Percentiles rank a stretch among this genome's conserved stretches.
Evolutionary conservation across 768 basidiomycete species (phyloP).

Genomic region (Podaxis sp.): DNA sequence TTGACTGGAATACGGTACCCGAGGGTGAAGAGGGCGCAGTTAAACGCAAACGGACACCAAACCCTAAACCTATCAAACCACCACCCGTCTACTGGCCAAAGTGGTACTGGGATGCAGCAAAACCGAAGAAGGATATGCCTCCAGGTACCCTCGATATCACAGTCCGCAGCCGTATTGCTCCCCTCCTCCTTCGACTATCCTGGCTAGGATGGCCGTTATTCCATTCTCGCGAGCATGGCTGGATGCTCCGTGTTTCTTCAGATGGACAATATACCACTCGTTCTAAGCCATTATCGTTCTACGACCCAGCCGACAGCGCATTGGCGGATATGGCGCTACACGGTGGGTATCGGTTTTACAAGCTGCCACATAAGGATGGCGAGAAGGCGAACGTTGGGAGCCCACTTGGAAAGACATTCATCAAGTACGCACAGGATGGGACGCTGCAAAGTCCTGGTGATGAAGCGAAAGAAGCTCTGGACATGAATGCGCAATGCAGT

Average conservation of each 20-base stretch:
- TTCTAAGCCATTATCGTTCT: conserved; percentile 48
- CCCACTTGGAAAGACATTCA: conserved; percentile 84
- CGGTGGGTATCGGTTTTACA: conserved; percentile 69
- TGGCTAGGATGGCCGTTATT: conserved; percentile 88
- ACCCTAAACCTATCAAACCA: conserved; percentile 32
- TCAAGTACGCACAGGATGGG: conserved; percentile 85
- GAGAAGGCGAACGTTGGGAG: conserved; percentile 94
- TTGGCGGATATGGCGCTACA: conserved; percentile 47
- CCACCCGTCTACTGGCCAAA: conserved; percentile 78
- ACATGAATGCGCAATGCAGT: conserved; percentile 91
- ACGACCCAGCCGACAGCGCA: conserved; percentile 54
- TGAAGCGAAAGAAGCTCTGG: conserved; percentile 79
- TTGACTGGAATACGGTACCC: conserved; percentile 56
- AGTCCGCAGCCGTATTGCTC: conserved; percentile 75
- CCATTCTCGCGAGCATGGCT: conserved; percentile 83
- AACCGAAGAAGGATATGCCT: conserved; percentile 60
- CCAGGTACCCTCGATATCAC: conserved; percentile 83
- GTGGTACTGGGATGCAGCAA: conserved; percentile 93
- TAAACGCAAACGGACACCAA: conserved; percentile 25
- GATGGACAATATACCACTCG: conserved; percentile 41
- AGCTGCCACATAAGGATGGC: conserved; percentile 95
- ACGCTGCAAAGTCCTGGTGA: conserved; percentile 78
- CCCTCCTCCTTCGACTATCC: conserved; percentile 78
- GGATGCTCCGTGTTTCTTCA: conserved; percentile 79
- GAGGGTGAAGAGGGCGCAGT: conserved; percentile 11